Conservation (phyloP, 1,284 basidiomycete species). For the Paramarasmius palmivorus region DNA sequence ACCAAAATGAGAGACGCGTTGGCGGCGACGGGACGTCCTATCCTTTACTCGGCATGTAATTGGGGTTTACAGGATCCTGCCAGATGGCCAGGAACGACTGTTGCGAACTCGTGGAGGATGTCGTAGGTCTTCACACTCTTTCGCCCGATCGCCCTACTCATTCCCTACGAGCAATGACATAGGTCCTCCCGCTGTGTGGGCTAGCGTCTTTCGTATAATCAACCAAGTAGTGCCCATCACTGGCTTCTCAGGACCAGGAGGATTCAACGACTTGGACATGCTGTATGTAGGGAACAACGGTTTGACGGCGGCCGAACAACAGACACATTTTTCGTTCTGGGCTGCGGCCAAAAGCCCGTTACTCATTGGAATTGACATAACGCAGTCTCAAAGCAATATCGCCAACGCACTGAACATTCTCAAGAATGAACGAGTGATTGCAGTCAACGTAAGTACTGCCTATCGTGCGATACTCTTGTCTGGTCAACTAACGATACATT, state of each 20-base stretch:
- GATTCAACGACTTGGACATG: conserved; percentile 49
- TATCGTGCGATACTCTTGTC: no score
- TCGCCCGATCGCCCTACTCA: neutral
- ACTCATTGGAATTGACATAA: conserved; percentile 44
- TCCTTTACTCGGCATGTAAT: conserved; percentile 56
- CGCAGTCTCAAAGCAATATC: conserved; percentile 25
- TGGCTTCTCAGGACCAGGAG: conserved; percentile 42
- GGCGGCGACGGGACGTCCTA: conserved; percentile 42
- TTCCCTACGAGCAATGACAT: conserved; percentile 44
- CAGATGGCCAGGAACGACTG: conserved; percentile 42
- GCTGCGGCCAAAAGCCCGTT: conserved; percentile 49
- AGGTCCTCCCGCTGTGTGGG: conserved; percentile 47
- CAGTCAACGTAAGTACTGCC: conserved; percentile 36
- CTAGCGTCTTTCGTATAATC: conserved; percentile 47
- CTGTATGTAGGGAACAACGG: conserved; percentile 49
- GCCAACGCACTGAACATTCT: conserved; percentile 40
- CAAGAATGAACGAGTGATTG: conserved; percentile 41
- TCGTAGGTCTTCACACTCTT: conserved; percentile 29
- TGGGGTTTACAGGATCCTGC: conserved; percentile 56
- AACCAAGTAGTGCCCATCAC: conserved; percentile 51
- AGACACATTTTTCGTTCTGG: conserved; percentile 52
- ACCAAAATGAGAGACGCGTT: conserved; percentile 52
- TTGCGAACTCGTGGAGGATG: conserved; percentile 53
- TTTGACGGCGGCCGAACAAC: conserved; percentile 41
- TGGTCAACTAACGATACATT: no score